phyloP scores from a whole-genome alignment of 345 rosid genomes.

The Citrus medica region DNA sequence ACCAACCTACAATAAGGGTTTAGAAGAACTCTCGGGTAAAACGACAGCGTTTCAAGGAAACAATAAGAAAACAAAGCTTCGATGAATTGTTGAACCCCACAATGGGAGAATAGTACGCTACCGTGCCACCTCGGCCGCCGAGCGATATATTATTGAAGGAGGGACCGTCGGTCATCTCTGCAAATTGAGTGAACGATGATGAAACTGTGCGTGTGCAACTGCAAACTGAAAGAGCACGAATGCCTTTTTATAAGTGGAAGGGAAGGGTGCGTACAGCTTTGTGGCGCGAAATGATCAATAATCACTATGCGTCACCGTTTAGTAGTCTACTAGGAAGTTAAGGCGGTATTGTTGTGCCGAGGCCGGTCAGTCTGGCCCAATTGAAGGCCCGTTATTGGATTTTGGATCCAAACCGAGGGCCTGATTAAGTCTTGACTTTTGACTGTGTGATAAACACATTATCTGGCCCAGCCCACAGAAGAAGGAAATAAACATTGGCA shows the following conservation, averaged over 20 bases:
- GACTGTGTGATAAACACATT: no score
- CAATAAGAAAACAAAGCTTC: not conserved
- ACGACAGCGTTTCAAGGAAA: not conserved
- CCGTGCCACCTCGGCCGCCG: conserved; percentile 87
- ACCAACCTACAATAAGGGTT: conserved; percentile 17
- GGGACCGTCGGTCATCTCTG: conserved; percentile 70
- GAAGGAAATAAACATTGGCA: no score
- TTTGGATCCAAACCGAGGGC: no score
- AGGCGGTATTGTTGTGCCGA: not conserved
- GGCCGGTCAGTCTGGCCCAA: no score
- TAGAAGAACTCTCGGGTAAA: not conserved
- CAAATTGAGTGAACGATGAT: not conserved
- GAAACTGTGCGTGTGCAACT: not conserved
- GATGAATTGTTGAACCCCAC: not conserved
- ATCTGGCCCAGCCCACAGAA: no score
- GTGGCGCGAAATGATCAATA: conserved; percentile 4
- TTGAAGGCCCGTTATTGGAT: no score
- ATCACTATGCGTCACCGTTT: not conserved
- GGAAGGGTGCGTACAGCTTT: not conserved
- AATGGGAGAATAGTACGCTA: conserved; percentile 14
- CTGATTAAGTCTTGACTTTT: no score
- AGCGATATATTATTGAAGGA: conserved; percentile 77
- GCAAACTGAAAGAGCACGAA: not conserved
- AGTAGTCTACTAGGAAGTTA: not conserved
- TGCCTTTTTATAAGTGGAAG: not conserved